A percentile compares a stretch with the other conserved stretches of the same genome.
These are phyloP conservation scores for Saturnispora halmiae DNA, from an alignment of 805 yeast genomes.

Conservation along the genomic window DNA sequence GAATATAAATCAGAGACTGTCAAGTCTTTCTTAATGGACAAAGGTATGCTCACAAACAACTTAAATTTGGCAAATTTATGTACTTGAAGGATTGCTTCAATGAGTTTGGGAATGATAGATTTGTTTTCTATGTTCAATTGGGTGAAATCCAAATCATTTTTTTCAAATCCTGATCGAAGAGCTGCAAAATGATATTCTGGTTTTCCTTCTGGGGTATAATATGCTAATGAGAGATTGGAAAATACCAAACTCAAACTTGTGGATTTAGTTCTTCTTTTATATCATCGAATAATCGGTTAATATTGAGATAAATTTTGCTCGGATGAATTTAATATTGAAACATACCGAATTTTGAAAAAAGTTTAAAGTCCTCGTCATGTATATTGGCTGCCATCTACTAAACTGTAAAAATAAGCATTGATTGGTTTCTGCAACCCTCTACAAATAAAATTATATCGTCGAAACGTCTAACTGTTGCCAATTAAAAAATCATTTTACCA, in stretches of 20 bases:
- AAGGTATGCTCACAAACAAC: not conserved
- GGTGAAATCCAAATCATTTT: constrained; percentile 5
- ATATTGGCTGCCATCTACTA: not conserved
- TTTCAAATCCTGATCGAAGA: not conserved
- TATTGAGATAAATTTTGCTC: not conserved
- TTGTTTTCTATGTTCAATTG: not conserved
- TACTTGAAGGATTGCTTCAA: not conserved
- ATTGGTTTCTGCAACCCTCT: no score
- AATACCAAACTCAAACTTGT: constrained; percentile 3
- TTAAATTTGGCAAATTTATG: not conserved
- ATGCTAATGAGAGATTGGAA: constrained; percentile 1
- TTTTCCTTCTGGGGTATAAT: not conserved
- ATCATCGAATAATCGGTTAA: not conserved
- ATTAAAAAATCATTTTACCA: no score
- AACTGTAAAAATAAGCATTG: constrained; percentile 4
- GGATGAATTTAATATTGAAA: constrained; percentile 7
- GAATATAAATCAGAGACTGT: no score
- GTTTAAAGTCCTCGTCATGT: not conserved
- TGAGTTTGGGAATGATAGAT: not conserved
- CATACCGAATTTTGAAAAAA: not conserved
- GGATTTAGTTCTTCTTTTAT: constrained; percentile 1
- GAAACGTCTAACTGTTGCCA: no score
- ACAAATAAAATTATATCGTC: not conserved
- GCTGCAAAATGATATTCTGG: not conserved
- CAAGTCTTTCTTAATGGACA: no score